These are phyloP conservation scores for Fusarium sp. DNA, from an alignment of 2,329 filamentous ascomycete genomes.

Conservation along the genomic window DNA sequence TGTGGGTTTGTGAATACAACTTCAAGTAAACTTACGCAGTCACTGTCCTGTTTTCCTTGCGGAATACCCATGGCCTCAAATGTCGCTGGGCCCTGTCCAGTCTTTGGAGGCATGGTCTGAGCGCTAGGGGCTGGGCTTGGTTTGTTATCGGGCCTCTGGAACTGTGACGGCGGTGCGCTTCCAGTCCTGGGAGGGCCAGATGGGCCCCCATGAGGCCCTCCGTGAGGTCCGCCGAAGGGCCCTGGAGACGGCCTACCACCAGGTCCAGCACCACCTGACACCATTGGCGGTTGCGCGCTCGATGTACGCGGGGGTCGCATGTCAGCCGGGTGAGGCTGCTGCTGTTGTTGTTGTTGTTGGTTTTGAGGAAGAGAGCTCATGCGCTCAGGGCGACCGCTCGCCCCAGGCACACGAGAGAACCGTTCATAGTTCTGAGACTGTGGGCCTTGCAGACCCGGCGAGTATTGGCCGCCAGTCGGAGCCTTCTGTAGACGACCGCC, in stretches of 20 bases:
- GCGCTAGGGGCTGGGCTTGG: conserved; percentile 53
- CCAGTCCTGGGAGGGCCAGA: conserved; percentile 52
- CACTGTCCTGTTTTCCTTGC: conserved; percentile 83
- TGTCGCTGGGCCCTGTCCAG: conserved; percentile 86
- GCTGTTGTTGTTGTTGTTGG: conserved; percentile 29
- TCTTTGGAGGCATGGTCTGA: conserved; percentile 58
- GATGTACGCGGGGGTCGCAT: conserved; percentile 45
- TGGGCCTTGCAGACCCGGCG: conserved; percentile 42
- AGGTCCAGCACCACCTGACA: conserved; percentile 39
- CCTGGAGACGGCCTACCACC: conserved; percentile 46
- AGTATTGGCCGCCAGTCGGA: conserved; percentile 44
- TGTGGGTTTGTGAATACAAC: background rate
- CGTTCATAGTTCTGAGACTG: conserved; percentile 50
- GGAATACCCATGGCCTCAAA: conserved; percentile 99
- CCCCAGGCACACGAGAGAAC: conserved; percentile 53
- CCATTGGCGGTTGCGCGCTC: conserved; percentile 43
- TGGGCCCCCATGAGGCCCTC: conserved; percentile 35
- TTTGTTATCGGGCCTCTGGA: conserved; percentile 49
- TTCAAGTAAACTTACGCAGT: conserved; percentile 79
- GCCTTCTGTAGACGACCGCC: conserved; percentile 53
- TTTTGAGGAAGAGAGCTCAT: conserved; percentile 53
- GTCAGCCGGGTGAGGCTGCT: conserved; percentile 23
- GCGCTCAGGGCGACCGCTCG: conserved; percentile 52
- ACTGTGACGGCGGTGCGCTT: conserved; percentile 57
- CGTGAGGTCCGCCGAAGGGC: conserved; percentile 37